Evolutionary conservation across 2,329 filamentous ascomycete species (phyloP).

Genomic region (Colletotrichum sublineola): DNA sequence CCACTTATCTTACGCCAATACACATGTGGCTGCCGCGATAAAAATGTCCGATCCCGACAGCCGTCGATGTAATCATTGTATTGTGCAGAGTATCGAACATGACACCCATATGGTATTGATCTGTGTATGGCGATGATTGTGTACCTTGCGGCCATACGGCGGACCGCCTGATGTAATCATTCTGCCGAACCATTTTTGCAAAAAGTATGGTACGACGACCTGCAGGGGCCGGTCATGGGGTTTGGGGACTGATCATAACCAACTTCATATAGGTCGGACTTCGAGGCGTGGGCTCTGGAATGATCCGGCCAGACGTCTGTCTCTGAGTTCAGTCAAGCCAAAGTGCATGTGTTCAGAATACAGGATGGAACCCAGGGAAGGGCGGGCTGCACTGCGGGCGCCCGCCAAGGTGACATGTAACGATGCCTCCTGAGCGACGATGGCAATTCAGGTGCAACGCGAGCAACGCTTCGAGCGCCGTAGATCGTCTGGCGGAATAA

Average conservation of each 20-base stretch:
- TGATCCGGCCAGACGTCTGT: neutral
- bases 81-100: no score
- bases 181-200: conserved; percentile 8
- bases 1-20: conserved; percentile 21
- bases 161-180: conserved; percentile 1
- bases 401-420: neutral
- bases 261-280: neutral
- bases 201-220: neutral
- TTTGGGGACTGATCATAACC: no score
- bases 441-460: neutral
- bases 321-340: conserved; percentile 5
- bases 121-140: no score
- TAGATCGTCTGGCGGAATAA: neutral
- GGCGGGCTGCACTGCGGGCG: neutral
- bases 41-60: conserved; percentile 31
- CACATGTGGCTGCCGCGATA: conserved; percentile 24
- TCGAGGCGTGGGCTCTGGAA: conserved; percentile 18
- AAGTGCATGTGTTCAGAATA: conserved; percentile 17
- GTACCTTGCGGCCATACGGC: no score
- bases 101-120: no score
- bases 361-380: conserved; percentile 14
- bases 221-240: neutral
- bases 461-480: neutral
- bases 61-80: conserved; percentile 4
- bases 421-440: neutral